Evolutionary conservation across 768 basidiomycete species (phyloP).

Genomic region (Tylopilus felleus): DNA sequence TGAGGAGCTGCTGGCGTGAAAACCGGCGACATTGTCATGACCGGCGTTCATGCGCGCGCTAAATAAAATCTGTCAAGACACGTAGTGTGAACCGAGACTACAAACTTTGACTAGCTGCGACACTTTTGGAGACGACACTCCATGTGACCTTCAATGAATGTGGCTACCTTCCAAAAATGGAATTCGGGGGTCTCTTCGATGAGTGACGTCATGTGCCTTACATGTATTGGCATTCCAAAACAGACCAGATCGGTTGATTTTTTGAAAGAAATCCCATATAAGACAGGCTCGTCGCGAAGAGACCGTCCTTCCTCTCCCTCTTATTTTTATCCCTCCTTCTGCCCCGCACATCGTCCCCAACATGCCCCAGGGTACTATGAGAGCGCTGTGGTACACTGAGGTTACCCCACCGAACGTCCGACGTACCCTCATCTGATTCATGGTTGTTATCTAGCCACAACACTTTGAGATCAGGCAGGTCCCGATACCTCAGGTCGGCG

Average conservation of each 20-base stretch:
- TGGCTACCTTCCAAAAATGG: slow-evolving; percentile 1
- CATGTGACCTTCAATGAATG: slow-evolving; percentile 10
- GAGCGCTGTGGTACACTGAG: slow-evolving; percentile 68
- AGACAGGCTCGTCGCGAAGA: slow-evolving; percentile 2
- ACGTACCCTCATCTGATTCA: slow-evolving; percentile 9
- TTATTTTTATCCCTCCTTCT: neutral
- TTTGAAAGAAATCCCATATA: slow-evolving; percentile 19
- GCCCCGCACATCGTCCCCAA: neutral
- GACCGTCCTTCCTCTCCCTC: slow-evolving; percentile 2
- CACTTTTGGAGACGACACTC: neutral
- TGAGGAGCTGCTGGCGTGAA: no score
- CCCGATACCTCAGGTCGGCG: slow-evolving; percentile 60
- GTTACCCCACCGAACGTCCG: slow-evolving; percentile 33
- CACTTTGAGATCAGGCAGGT: slow-evolving; percentile 67
- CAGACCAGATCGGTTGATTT: slow-evolving; percentile 1
- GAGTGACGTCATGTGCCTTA: slow-evolving; percentile 28
- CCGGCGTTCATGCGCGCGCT: no score
- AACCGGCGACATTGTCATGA: neutral
- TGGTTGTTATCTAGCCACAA: slow-evolving; percentile 45
- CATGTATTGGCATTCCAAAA: slow-evolving; percentile 18
- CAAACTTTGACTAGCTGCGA: no score
- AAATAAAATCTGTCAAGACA: no score
- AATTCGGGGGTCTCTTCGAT: slow-evolving; percentile 4
- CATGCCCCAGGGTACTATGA: slow-evolving; percentile 66
- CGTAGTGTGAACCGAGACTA: no score